Evolutionary conservation across 179 eudicot genomes (phyloP), one percentile per base, ranked within the genome.

Genomic region (Heliamphora pulchella): DNA sequence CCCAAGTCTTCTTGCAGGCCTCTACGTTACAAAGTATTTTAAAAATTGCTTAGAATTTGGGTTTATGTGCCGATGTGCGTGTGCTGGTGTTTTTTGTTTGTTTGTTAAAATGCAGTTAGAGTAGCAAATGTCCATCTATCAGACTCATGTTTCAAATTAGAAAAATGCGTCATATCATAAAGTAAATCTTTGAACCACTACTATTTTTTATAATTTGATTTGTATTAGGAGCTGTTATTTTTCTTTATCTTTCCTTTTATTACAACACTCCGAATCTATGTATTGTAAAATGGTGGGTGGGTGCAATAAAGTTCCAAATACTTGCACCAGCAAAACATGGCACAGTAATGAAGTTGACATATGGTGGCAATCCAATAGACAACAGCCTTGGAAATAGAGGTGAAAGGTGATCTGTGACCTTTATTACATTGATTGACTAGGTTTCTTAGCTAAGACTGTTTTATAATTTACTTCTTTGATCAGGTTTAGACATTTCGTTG

Each of bases 81-180:
- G 20, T 59, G 31, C 0, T 31, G 31, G 20, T 70, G 9, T 71
- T 1, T 3, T 17, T 5, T 53, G 58, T 9, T 20, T 14, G 65
- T 70, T 74, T 48, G 51, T 9, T 31, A 78, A 77, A 74, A 87
- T 86, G 78, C 90, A 94, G 79, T 94, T 94, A 31, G 31, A 31
- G 31, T 31, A 31, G 31, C 0, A 31, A 31, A 31, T 31, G 31
- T 31, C 31, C 31, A 70, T 92, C 92, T 46, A 89, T 90, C 76
- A 89, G 92, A 41, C 87, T 92, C 82, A 89, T 92, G 94, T 92
- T 92, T 85, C 92, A 90, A 92, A 85, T 90, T 74, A 92, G 77
- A 91, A 90, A 58, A 89, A 86, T 79, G 97, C 94, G 66, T 82
- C 97, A 8, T 92, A 92, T 83, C 91, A 92, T 79, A 86, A 85